phyloP scores from a whole-genome alignment of 352 stramenopile species.

The Pythium utonaiense region DNA sequence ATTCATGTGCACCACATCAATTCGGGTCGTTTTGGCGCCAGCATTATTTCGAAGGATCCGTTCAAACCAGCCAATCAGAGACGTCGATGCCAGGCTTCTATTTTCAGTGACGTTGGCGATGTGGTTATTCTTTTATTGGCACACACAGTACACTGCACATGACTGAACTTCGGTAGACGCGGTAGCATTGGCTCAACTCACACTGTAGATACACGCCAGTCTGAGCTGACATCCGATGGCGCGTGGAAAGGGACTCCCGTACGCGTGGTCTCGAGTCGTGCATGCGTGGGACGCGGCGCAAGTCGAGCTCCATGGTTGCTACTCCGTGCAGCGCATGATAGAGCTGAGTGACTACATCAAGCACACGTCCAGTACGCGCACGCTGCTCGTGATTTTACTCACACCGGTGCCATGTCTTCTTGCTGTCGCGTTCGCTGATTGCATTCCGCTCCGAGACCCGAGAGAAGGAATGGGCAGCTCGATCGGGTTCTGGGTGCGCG shows the following conservation, averaged over 20 bases:
- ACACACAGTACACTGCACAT: too few species aligned
- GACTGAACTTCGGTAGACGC: too few species aligned
- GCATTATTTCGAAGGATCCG: neutral
- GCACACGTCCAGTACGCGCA: neutral
- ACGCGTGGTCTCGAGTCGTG: neutral
- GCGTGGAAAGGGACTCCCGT: neutral
- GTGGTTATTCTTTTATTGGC: too few species aligned
- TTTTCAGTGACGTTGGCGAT: too few species aligned
- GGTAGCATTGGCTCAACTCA: too few species aligned
- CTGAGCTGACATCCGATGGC: too few species aligned
- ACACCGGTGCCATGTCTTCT: slow-evolving; percentile 13
- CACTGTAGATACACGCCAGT: too few species aligned
- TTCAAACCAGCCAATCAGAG: slow-evolving; percentile 9
- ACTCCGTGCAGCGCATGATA: slow-evolving; percentile 17
- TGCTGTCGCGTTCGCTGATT: slow-evolving; percentile 4
- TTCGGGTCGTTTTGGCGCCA: neutral
- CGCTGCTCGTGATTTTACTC: neutral
- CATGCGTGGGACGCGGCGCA: slow-evolving; percentile 12
- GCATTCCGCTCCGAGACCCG: neutral
- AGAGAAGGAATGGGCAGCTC: neutral
- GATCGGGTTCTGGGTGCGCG: slow-evolving; percentile 8
- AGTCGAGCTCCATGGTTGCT: slow-evolving; percentile 20
- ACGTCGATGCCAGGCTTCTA: neutral
- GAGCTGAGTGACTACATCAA: neutral
- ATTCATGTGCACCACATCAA: slow-evolving; percentile 7